A percentile compares a stretch with the other conserved stretches of the same genome.
phyloP scores from a whole-genome alignment of 495 filamentous ascomycete species.

The Entonaema liquescens region DNA sequence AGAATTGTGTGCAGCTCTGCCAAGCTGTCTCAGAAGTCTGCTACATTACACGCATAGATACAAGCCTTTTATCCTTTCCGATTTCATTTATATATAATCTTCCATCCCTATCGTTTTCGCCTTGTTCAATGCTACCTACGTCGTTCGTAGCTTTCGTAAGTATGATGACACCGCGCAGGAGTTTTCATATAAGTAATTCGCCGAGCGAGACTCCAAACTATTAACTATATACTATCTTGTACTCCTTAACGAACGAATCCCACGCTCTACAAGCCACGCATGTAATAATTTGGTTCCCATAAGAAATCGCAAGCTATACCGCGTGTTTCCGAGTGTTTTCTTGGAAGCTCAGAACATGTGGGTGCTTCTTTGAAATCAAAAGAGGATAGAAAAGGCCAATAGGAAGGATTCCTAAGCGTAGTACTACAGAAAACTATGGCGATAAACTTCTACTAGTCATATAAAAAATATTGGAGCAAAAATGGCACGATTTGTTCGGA shows the following conservation, averaged over 20 bases:
- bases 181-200: slow-evolving; percentile 24
- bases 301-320: neutral
- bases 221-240: neutral
- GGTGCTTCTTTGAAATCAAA: neutral
- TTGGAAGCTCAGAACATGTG: neutral
- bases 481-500: neutral
- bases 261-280: neutral
- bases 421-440: neutral
- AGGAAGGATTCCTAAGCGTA: neutral
- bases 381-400: neutral
- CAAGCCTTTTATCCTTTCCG: neutral
- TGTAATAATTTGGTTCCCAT: neutral
- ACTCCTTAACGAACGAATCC: neutral
- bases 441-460: neutral
- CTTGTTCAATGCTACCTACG: slow-evolving; percentile 11
- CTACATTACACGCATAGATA: neutral
- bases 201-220: slow-evolving; percentile 19
- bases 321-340: neutral
- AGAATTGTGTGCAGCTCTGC: slow-evolving; percentile 8
- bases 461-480: neutral
- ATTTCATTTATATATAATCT: neutral
- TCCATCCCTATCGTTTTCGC: neutral
- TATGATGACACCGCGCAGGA: slow-evolving; percentile 24
- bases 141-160: slow-evolving; percentile 9
- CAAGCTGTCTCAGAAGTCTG: slow-evolving; percentile 14